Evolutionary conservation across 176 grass and related monocot genomes (phyloP).

Genomic region (Canna indica): DNA sequence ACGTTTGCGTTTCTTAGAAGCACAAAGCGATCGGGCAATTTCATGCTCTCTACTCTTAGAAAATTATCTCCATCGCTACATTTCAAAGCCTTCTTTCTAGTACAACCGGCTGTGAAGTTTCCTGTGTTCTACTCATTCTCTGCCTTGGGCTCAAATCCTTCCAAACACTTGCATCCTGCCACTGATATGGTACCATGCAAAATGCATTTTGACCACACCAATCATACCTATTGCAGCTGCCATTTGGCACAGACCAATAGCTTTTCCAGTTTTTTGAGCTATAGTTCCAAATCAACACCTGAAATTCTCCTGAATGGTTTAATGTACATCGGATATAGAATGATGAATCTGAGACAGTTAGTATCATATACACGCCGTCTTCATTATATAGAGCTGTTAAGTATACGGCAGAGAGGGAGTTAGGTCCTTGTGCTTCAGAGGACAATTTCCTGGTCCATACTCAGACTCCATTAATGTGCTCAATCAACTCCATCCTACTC

Average conservation of each 20-base stretch:
- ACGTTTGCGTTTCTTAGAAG: background rate
- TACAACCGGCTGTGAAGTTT: slow-evolving; percentile 28
- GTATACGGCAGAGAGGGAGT: slow-evolving; percentile 1
- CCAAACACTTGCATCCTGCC: slow-evolving; percentile 37
- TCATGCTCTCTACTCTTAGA: background rate
- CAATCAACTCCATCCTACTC: no score
- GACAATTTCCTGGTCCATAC: background rate
- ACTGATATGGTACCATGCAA: slow-evolving; percentile 19
- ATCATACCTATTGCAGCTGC: slow-evolving; percentile 9
- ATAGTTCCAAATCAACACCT: slow-evolving; percentile 9
- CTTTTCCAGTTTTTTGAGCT: background rate
- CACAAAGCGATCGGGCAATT: background rate
- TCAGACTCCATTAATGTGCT: no score
- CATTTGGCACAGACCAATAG: background rate
- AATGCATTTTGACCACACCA: slow-evolving; percentile 36
- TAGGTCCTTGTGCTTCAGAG: background rate
- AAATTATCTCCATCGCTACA: slow-evolving; percentile 13
- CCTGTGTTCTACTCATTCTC: background rate
- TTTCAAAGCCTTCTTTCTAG: background rate
- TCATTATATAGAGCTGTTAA: background rate
- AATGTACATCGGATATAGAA: slow-evolving; percentile 8
- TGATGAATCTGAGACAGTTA: slow-evolving; percentile 24
- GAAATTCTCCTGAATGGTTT: slow-evolving; percentile 16
- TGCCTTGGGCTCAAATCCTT: slow-evolving; percentile 34
- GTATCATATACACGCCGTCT: background rate